Evolutionary conservation across 176 grass and related monocot genomes (phyloP).

Genomic region (Aegilops tauschii): DNA sequence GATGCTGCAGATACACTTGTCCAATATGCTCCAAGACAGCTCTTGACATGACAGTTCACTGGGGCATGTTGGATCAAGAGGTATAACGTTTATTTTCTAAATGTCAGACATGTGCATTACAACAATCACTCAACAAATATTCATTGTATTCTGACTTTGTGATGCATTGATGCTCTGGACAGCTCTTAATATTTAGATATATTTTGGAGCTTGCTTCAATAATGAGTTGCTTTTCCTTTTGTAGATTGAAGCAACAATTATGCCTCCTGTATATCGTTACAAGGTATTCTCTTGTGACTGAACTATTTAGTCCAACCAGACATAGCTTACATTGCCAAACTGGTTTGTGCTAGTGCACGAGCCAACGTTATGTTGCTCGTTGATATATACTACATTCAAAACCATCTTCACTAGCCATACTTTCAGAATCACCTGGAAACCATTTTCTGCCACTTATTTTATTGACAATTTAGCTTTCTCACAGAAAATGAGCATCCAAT

Average conservation of each 20-base stretch:
- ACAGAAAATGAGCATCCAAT: slow-evolving; percentile 5
- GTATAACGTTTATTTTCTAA: slow-evolving; percentile 38
- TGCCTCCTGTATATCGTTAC: slow-evolving; percentile 82
- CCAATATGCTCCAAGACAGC: slow-evolving; percentile 91
- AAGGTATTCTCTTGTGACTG: slow-evolving; percentile 54
- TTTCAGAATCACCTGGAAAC: neutral
- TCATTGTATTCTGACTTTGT: neutral
- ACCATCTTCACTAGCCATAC: neutral
- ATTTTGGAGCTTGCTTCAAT: slow-evolving; percentile 21
- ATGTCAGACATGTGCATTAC: neutral
- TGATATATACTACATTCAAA: neutral
- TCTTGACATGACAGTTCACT: slow-evolving; percentile 47
- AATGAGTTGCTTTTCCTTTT: slow-evolving; percentile 30
- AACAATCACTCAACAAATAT: neutral
- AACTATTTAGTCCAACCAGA: neutral
- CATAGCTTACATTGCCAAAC: neutral
- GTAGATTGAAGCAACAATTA: slow-evolving; percentile 88
- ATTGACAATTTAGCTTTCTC: neutral
- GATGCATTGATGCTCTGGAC: neutral
- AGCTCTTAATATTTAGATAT: slow-evolving; percentile 10
- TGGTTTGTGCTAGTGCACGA: neutral
- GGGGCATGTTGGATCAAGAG: slow-evolving; percentile 86
- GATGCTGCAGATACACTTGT: slow-evolving; percentile 71
- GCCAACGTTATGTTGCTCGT: neutral
- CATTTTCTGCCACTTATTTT: neutral